Evolutionary conservation across 306 rosid species (phyloP).

Genomic region (Rubus idaeus): DNA sequence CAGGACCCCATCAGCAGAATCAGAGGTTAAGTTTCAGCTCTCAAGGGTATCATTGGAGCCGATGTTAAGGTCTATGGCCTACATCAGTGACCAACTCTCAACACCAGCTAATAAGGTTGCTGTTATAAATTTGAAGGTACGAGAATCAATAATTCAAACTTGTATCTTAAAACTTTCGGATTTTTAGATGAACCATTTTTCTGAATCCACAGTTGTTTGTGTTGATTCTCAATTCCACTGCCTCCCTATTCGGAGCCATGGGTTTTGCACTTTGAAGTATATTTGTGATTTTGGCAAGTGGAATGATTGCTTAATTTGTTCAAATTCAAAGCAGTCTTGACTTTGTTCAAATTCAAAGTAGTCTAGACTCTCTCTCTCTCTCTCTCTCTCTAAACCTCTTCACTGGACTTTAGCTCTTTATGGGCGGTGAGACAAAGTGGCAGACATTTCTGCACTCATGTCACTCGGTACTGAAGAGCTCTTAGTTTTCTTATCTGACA

Average conservation of each 20-base stretch:
- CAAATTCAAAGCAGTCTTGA: neutral
- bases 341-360: neutral
- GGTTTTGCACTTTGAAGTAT: neutral
- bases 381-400: neutral
- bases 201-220: neutral
- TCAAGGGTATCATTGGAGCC: slow-evolving; percentile 81
- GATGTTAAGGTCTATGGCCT: slow-evolving; percentile 88
- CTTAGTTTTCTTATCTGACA: neutral
- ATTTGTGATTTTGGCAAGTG: neutral
- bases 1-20: slow-evolving; percentile 68
- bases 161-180: slow-evolving; percentile 13
- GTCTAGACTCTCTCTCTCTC: neutral
- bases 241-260: neutral
- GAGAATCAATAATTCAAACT: slow-evolving; percentile 17
- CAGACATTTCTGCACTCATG: neutral
- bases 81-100: slow-evolving; percentile 87
- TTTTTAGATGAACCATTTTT: neutral
- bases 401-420: neutral
- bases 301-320: neutral
- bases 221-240: neutral
- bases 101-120: slow-evolving; percentile 93
- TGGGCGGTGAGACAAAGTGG: neutral
- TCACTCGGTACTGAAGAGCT: neutral
- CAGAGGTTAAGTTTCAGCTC: slow-evolving; percentile 89
- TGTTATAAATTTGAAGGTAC: slow-evolving; percentile 84